Conservation (phyloP, 73 alveolate genomes). For the Paramecium tetraurelia region DNA sequence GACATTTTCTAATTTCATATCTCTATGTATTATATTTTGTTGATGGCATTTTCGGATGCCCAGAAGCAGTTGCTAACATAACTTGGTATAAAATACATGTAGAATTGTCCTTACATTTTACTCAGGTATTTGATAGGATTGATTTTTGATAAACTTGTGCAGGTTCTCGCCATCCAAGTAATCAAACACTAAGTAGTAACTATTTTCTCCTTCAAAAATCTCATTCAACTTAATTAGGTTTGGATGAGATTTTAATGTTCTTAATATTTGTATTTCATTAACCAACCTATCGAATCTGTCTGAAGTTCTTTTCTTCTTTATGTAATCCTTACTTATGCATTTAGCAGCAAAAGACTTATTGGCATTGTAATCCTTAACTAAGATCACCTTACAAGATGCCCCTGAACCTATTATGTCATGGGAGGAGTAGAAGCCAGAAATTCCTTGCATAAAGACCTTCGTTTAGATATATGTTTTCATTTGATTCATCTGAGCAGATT, state of each 20-base stretch:
- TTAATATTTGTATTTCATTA: neutral
- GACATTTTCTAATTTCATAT: conserved; percentile 89
- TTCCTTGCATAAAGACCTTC: neutral
- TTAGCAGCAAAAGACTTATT: conserved; percentile 2
- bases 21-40: conserved; percentile 73
- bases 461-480: neutral
- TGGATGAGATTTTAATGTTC: neutral
- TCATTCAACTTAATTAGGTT: neutral
- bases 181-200: neutral
- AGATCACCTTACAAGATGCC: conserved; percentile 19
- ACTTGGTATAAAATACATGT: neutral
- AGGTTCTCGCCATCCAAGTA: neutral
- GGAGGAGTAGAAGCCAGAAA: neutral
- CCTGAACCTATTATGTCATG: neutral
- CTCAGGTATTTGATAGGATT: neutral
- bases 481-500: neutral
- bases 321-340: conserved; percentile 7
- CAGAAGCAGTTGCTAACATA: neutral
- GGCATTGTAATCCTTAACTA: neutral
- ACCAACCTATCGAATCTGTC: conserved; percentile 27
- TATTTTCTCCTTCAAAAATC: conserved; percentile 4
- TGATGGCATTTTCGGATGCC: neutral
- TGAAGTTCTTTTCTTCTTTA: neutral
- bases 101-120: neutral
- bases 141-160: neutral